Evolutionary conservation across 345 rosid species (phyloP).

Genomic region (Isatis tinctoria): DNA sequence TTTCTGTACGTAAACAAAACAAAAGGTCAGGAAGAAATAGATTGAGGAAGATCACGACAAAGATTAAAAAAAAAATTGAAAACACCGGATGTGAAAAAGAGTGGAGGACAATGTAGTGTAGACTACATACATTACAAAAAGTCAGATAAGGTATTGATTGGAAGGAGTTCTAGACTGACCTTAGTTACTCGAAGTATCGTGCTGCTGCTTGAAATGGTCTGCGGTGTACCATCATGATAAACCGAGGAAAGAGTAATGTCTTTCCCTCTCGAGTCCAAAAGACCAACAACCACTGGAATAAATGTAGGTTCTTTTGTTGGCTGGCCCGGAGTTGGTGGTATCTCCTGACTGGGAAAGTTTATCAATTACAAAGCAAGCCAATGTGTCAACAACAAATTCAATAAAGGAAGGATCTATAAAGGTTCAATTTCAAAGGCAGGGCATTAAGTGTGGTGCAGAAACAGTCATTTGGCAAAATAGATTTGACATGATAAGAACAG

Average conservation of each 20-base stretch:
- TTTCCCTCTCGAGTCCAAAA: conserved; percentile 75
- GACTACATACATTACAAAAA: background rate
- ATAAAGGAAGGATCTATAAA: background rate
- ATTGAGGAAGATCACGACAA: background rate
- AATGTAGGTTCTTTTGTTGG: conserved; percentile 84
- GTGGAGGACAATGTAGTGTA: background rate
- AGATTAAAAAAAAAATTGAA: background rate
- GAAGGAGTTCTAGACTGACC: conserved; percentile 39
- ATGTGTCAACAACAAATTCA: conserved; percentile 3
- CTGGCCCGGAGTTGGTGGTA: conserved; percentile 89
- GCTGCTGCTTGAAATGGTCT: conserved; percentile 45
- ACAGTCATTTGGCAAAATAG: background rate
- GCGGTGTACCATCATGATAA: conserved; percentile 56
- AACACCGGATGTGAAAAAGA: background rate
- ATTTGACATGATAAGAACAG: background rate
- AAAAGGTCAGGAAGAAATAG: background rate
- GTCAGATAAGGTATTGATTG: background rate
- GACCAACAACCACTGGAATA: conserved; percentile 78
- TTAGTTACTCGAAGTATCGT: conserved; percentile 82
- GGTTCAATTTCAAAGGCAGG: background rate
- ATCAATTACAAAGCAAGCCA: conserved; percentile 1
- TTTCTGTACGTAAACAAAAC: conserved; percentile 51
- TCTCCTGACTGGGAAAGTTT: conserved; percentile 65
- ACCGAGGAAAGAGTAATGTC: conserved; percentile 72
- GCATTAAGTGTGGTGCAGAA: background rate